Percentiles rank a stretch among this genome's conserved stretches.
These are phyloP conservation scores for Alternaria sp. DNA, from an alignment of 2,329 filamentous ascomycete genomes.

Conservation along the genomic window DNA sequence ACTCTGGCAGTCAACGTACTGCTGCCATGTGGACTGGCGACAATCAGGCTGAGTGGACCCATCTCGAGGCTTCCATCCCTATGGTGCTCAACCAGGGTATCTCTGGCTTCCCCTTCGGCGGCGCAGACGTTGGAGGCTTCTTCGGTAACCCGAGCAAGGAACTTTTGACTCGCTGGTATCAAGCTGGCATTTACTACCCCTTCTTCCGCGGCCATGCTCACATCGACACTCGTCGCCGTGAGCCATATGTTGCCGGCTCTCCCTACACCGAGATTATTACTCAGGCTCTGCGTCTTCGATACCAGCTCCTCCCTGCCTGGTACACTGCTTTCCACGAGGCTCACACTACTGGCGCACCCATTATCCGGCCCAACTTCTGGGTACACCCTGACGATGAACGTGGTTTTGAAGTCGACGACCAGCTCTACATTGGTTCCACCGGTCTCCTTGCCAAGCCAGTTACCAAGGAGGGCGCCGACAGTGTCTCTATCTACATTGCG, in stretches of 20 bases:
- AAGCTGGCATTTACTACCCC: slow-evolving; percentile 94
- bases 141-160: slow-evolving; percentile 97
- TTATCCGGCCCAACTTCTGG: slow-evolving; percentile 92
- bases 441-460: slow-evolving; percentile 94
- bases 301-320: slow-evolving; percentile 90
- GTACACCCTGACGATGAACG: slow-evolving; percentile 85
- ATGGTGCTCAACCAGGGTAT: slow-evolving; percentile 96
- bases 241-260: slow-evolving; percentile 88
- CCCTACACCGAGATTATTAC: slow-evolving; percentile 88
- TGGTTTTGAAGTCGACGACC: slow-evolving; percentile 90
- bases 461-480: slow-evolving; percentile 76
- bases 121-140: slow-evolving; percentile 96
- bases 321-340: slow-evolving; percentile 97
- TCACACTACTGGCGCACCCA: slow-evolving; percentile 81
- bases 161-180: slow-evolving; percentile 92
- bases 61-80: slow-evolving; percentile 86
- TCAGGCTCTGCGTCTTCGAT: slow-evolving; percentile 85
- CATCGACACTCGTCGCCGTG: slow-evolving; percentile 92
- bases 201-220: slow-evolving; percentile 98
- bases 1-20: slow-evolving; percentile 85
- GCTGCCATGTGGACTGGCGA: slow-evolving; percentile 99
- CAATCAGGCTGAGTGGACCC: slow-evolving; percentile 92
- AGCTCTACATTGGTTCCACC: slow-evolving; percentile 88
- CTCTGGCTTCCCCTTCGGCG: slow-evolving; percentile 90
- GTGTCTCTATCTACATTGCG: slow-evolving; percentile 83